Conservation (phyloP, 441 rosid species). For the Metrosideros polymorpha region DNA sequence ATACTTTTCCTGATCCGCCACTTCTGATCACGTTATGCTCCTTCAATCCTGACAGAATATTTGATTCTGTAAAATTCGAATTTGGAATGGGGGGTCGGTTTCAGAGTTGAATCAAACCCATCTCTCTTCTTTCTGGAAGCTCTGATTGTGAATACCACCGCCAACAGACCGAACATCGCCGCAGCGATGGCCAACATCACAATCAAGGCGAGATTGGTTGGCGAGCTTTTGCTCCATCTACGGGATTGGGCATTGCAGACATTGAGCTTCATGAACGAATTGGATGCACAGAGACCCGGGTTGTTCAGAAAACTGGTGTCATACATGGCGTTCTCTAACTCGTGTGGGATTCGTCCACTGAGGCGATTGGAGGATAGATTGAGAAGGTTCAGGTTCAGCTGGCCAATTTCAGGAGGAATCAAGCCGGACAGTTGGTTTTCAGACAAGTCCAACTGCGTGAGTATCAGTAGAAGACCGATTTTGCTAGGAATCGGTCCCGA, state of each 20-base stretch:
- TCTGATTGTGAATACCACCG: neutral
- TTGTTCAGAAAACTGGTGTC: slow-evolving; percentile 38
- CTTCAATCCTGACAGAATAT: slow-evolving; percentile 14
- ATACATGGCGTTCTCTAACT: slow-evolving; percentile 23
- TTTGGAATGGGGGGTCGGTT: slow-evolving; percentile 23
- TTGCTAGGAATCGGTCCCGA: slow-evolving; percentile 33
- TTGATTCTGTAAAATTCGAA: slow-evolving; percentile 17
- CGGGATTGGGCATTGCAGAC: neutral
- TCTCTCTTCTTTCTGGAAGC: slow-evolving; percentile 7
- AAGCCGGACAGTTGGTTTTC: slow-evolving; percentile 23
- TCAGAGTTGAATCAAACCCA: neutral
- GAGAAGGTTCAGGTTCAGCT: slow-evolving; percentile 4
- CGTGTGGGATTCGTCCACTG: slow-evolving; percentile 29
- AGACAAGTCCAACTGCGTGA: slow-evolving; percentile 24
- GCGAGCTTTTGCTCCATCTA: neutral
- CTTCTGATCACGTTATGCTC: slow-evolving; percentile 32
- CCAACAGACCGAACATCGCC: neutral
- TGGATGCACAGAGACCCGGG: slow-evolving; percentile 18
- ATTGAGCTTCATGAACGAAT: neutral
- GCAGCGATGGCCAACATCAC: neutral
- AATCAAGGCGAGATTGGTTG: neutral
- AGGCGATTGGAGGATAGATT: slow-evolving; percentile 56
- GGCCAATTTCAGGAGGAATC: slow-evolving; percentile 21
- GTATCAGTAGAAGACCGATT: slow-evolving; percentile 13
- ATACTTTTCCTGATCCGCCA: slow-evolving; percentile 53